Evolutionary conservation across 345 rosid genomes (phyloP).

Genomic region (Cochlearia excelsa): DNA sequence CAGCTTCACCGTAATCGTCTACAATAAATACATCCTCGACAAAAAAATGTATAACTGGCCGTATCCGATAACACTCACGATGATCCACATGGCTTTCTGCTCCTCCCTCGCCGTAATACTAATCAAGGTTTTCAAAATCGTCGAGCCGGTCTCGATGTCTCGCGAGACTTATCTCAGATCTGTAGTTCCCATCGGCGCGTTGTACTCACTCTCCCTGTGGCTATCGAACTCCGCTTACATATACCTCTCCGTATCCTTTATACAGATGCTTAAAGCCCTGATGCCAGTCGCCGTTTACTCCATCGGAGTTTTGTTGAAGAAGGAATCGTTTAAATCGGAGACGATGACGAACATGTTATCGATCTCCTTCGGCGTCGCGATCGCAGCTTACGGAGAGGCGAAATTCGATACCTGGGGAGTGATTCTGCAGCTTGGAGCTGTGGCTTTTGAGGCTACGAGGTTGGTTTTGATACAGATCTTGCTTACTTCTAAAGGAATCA

Average conservation of each 20-base stretch:
- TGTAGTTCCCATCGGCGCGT: slow-evolving; percentile 89
- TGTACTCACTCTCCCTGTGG: slow-evolving; percentile 89
- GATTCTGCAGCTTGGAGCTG: slow-evolving; percentile 79
- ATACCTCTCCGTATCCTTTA: slow-evolving; percentile 65
- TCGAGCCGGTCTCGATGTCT: no score
- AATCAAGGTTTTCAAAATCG: slow-evolving; percentile 2
- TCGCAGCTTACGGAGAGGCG: no score
- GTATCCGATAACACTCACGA: slow-evolving; percentile 86
- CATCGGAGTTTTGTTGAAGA: slow-evolving; percentile 68
- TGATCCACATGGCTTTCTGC: slow-evolving; percentile 98
- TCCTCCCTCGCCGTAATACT: slow-evolving; percentile 21
- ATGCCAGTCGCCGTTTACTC: slow-evolving; percentile 99
- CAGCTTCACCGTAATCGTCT: slow-evolving; percentile 93
- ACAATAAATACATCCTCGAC: slow-evolving; percentile 59
- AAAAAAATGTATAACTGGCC: no score
- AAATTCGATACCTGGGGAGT: slow-evolving; percentile 91
- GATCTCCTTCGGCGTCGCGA: slow-evolving; percentile 44
- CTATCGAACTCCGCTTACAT: slow-evolving; percentile 94
- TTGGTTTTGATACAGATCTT: slow-evolving; percentile 89
- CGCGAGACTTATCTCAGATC: slow-evolving; percentile 39
- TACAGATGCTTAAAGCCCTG: slow-evolving; percentile 47
- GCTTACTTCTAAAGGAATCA: slow-evolving; percentile 80
- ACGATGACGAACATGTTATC: slow-evolving; percentile 90
- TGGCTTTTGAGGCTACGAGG: slow-evolving; percentile 86
- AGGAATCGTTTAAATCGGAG: slow-evolving; percentile 60